Base-by-base conservation (phyloP, 768 basidiomycete genomes). In the Amanita pseudoporphyria region DNA sequence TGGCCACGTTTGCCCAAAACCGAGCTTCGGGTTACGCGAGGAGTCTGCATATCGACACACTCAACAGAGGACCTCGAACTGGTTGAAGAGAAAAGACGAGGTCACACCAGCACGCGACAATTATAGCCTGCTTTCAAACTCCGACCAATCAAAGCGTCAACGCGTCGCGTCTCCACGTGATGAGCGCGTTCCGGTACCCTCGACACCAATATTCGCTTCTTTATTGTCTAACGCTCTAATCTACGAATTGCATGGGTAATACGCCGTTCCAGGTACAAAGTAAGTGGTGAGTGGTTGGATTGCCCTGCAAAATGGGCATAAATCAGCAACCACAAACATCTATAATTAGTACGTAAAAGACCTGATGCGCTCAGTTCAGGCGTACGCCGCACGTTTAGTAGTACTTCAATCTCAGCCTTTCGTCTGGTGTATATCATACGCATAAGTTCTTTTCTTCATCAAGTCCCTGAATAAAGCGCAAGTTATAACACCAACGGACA, bases 361-460 rank as follows among this genome's bases (percentile, higher is more conserved):
- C 47, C 38, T 41, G 32, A 32, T 18, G 37, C 24, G 32, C 32
- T 26, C 52, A 36, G 28, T 38, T 31, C 43, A 36, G n/a, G 38
- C 32, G 32, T 47, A 28, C 18, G 41, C 35, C 37, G 36, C 36
- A 45, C 19, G 21, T 14, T 52, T 30, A 35, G 22, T 6, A 89
- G 60, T 36, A 87, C 72, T 61, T 98, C 90, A 41, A 94, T 94
- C 65, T 98, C 95, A 3, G 94, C 94, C 65, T 97, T 97, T 39
- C 82, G 79, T n/a, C 87, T 78, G 4, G 67, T 71, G 59, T 87
- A 81, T 31, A 97, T 64, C 77, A 96, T 89, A 55, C 79, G 71
- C 62, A 73, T 72, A 2, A 97, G 77, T 58, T 95, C 91, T 55
- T 79, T 82, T 66, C 92, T 94, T 61, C 6, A 36, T 21, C 30